Evolutionary conservation across 495 filamentous ascomycete genomes (phyloP), one percentile per base, ranked within the genome.

Genomic region (Lasiosphaeriaceae sp.): DNA sequence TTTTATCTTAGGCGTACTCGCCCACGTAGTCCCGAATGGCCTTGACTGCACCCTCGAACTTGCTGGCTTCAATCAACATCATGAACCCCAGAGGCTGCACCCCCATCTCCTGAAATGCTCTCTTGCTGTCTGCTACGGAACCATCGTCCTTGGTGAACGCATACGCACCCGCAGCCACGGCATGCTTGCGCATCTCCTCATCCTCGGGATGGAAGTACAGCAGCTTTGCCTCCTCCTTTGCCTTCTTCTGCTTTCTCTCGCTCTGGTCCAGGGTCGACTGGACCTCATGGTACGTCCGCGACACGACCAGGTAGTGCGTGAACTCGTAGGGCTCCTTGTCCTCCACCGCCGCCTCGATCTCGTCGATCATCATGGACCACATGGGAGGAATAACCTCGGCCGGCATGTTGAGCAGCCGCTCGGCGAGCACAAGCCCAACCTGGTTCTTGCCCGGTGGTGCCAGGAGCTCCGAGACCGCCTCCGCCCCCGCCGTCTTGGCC

Each of bases 191-290:
- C 58, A 97, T 70, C 53, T 92, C 82, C 77, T 99, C 94, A 66
- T 99, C 95, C 72, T 99, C 95, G 2, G 94, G 90, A 70, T 99
- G 95, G 77, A 97, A 99, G 71, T 90, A 96, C 74, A 92, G 92
- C 76, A 61, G 53, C 61, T 46, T 65, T 57, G 59, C 71, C 75
- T 68, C 74, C 68, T 78, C 75, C 70, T 84, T 84, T 71, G 89
- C 89, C 71, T 84, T 87, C 71, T 90, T 91, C 79, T 92, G 92
- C 69, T 83, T 84, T 19, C 84, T 81, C 47, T 86, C 86, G 41
- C 70, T 66, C 54, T 81, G 75, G 65, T 94, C 90, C 16, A 97
- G 74, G 57, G 80, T 83, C 1, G 92, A 96, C 57, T 81, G 86
- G 35, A 97, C 81, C 74, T 97, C 95, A 22, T 79, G 83, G 72